Conservation (phyloP, 805 yeast species). For the Metschnikowia dekortorum region DNA sequence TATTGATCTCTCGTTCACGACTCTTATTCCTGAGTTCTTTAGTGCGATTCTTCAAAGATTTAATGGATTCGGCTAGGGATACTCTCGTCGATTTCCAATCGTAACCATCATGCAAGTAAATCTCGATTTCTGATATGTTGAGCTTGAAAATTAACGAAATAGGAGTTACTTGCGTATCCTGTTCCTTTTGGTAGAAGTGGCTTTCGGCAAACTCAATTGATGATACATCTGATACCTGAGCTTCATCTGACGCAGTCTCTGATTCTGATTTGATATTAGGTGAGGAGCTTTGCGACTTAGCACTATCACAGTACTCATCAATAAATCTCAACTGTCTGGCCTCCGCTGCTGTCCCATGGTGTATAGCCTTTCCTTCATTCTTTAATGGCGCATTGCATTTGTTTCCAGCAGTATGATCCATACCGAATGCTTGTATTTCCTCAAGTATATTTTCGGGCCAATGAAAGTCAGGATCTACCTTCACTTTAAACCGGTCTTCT, state of each 20-base stretch:
- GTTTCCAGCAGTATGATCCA: not conserved
- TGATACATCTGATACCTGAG: not conserved
- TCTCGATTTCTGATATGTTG: slow-evolving; percentile 33
- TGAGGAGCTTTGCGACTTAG: not conserved
- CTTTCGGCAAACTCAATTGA: not conserved
- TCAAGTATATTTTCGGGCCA: slow-evolving; percentile 30
- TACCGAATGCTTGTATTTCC: slow-evolving; percentile 14
- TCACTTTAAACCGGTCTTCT: slow-evolving; percentile 52
- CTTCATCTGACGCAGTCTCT: not conserved
- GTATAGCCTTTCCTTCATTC: not conserved
- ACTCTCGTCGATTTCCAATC: slow-evolving; percentile 82
- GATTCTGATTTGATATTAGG: not conserved
- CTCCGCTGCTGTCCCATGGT: not conserved
- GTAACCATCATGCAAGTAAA: slow-evolving; percentile 79
- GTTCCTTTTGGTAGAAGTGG: slow-evolving; percentile 1
- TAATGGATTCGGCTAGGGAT: slow-evolving; percentile 63
- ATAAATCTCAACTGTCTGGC: not conserved
- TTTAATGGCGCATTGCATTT: not conserved
- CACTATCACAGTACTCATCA: slow-evolving; percentile 1
- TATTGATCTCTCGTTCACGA: slow-evolving; percentile 5
- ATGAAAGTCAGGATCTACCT: slow-evolving; percentile 25
- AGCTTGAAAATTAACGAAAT: slow-evolving; percentile 21
- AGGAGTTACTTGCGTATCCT: not conserved
- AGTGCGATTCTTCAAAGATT: slow-evolving; percentile 52
- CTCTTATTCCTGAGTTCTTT: slow-evolving; percentile 8